phyloP scores from a whole-genome alignment of 2,329 filamentous ascomycete species.

The Penicillium italicum region DNA sequence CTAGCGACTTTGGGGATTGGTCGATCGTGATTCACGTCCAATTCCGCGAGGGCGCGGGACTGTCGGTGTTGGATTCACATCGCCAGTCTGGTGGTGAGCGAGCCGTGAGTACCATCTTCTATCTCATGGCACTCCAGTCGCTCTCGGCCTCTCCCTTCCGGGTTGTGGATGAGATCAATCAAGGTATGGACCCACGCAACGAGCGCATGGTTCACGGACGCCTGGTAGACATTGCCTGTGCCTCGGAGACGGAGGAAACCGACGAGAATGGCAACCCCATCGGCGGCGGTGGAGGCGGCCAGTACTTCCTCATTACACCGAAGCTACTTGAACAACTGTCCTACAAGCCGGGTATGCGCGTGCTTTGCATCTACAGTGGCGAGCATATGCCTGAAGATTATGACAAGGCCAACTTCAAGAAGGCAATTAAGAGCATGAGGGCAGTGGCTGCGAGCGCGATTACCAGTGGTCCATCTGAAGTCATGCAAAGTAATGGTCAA shows the following conservation, averaged over 20 bases:
- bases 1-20: conserved; percentile 89
- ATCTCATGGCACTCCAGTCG: conserved; percentile 94
- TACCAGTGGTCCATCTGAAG: conserved; percentile 10
- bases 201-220: conserved; percentile 97
- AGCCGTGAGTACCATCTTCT: conserved; percentile 96
- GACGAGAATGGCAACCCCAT: conserved; percentile 36
- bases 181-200: conserved; percentile 98
- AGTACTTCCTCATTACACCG: conserved; percentile 96
- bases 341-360: conserved; percentile 87
- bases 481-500: conserved; percentile 13
- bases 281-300: conserved; percentile 48
- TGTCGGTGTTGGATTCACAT: conserved; percentile 83
- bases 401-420: conserved; percentile 35
- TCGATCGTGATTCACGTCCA: conserved; percentile 90
- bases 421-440: conserved; percentile 36
- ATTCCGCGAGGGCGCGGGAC: conserved; percentile 80
- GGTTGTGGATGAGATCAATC: conserved; percentile 98
- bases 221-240: conserved; percentile 95
- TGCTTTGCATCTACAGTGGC: conserved; percentile 89
- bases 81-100: conserved; percentile 95
- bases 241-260: conserved; percentile 46
- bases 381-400: conserved; percentile 54
- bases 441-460: conserved; percentile 22
- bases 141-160: conserved; percentile 93
- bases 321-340: conserved; percentile 85